These are phyloP conservation scores for Candida sp. DNA, from an alignment of 1,139 yeast genomes.

Conservation along the genomic window DNA sequence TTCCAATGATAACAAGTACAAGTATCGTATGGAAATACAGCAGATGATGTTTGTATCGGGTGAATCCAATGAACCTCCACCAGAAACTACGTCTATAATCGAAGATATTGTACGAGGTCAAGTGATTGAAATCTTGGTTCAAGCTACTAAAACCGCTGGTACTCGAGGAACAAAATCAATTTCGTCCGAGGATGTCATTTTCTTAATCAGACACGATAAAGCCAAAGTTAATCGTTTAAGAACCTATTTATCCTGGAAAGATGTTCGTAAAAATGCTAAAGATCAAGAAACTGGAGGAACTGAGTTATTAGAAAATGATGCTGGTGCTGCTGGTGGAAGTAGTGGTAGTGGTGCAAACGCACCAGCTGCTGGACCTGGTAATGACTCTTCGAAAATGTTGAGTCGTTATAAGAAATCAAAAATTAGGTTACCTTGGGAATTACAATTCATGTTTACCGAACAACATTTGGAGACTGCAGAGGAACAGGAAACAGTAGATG, in stretches of 20 bases:
- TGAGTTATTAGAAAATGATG: slow-evolving; percentile 46
- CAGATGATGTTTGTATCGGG: slow-evolving; percentile 99
- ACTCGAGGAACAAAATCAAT: slow-evolving; percentile 81
- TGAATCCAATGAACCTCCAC: slow-evolving; percentile 91
- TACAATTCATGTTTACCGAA: slow-evolving; percentile 89
- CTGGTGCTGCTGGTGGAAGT: slow-evolving; percentile 37
- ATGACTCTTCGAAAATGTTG: slow-evolving; percentile 55
- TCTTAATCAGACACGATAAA: slow-evolving; percentile 86
- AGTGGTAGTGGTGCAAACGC: slow-evolving; percentile 17
- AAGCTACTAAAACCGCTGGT: slow-evolving; percentile 76
- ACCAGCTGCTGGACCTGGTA: slow-evolving; percentile 26
- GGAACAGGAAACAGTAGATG: slow-evolving; percentile 77
- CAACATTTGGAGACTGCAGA: slow-evolving; percentile 85
- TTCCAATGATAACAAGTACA: slow-evolving; percentile 47
- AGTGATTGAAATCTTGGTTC: slow-evolving; percentile 83
- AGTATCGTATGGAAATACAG: slow-evolving; percentile 82
- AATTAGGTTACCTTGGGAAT: slow-evolving; percentile 92
- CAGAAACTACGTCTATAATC: slow-evolving; percentile 83
- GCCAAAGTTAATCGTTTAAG: slow-evolving; percentile 91
- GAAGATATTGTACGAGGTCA: slow-evolving; percentile 96
- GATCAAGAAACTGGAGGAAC: slow-evolving; percentile 89
- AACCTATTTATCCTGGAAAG: slow-evolving; percentile 96
- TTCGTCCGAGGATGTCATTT: slow-evolving; percentile 90
- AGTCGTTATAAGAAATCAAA: slow-evolving; percentile 69
- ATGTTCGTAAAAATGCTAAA: slow-evolving; percentile 93